Conservation (phyloP, 2,329 filamentous ascomycete genomes). For the Metarhizium guizhouense region DNA sequence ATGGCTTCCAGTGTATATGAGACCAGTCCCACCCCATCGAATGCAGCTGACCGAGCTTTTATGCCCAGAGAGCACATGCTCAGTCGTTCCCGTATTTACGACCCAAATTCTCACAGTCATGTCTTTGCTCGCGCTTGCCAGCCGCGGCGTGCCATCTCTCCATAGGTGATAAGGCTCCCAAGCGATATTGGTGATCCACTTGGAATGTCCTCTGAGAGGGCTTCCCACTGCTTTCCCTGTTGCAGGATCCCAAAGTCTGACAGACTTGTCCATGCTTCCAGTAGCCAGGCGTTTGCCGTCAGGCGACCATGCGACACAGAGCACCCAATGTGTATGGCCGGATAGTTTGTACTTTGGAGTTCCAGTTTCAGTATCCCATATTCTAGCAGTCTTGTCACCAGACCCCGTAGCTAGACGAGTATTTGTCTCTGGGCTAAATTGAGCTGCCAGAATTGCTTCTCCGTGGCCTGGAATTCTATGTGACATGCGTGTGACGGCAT, state of each 20-base stretch:
- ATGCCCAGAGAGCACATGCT: slow-evolving; percentile 80
- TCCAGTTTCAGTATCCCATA: slow-evolving; percentile 93
- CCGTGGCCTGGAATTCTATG: slow-evolving; percentile 86
- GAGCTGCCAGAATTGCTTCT: slow-evolving; percentile 76
- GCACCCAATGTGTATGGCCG: slow-evolving; percentile 83
- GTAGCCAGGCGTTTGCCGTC: slow-evolving; percentile 76
- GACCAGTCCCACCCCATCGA: slow-evolving; percentile 84
- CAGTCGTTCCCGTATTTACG: slow-evolving; percentile 65
- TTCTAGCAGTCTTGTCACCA: slow-evolving; percentile 81
- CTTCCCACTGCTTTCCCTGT: slow-evolving; percentile 64
- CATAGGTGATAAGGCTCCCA: slow-evolving; percentile 95
- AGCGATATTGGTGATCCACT: slow-evolving; percentile 78
- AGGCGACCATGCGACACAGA: slow-evolving; percentile 80
- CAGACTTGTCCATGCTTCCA: slow-evolving; percentile 85
- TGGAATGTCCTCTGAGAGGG: slow-evolving; percentile 70
- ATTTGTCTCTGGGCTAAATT: slow-evolving; percentile 75
- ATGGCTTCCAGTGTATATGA: slow-evolving; percentile 77
- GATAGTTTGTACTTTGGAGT: slow-evolving; percentile 80
- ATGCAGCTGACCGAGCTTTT: slow-evolving; percentile 85
- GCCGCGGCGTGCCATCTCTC: slow-evolving; percentile 59
- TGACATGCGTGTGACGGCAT: slow-evolving; percentile 82
- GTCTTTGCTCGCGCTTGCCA: slow-evolving; percentile 87
- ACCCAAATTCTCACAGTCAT: slow-evolving; percentile 83
- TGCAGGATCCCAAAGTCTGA: slow-evolving; percentile 81
- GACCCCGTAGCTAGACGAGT: slow-evolving; percentile 77